phyloP scores from a whole-genome alignment of 2,329 filamentous ascomycete genomes.

The Colletotrichum horii region DNA sequence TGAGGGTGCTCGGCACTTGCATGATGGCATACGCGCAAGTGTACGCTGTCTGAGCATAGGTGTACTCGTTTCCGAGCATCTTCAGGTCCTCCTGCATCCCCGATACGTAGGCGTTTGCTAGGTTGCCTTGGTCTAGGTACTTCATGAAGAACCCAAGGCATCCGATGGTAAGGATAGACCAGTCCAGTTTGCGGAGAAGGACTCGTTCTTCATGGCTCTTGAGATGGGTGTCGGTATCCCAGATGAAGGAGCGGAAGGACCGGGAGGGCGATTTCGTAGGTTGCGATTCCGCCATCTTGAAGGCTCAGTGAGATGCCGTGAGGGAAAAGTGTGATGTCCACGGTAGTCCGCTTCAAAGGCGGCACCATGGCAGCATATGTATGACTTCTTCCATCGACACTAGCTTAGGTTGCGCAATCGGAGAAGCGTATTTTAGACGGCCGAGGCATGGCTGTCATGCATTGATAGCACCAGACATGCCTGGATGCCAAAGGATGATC shows the following conservation, averaged over 20 bases:
- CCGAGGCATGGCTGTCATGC: neutral
- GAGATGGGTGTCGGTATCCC: constrained; percentile 31
- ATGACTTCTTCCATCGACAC: neutral
- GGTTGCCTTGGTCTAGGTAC: constrained; percentile 30
- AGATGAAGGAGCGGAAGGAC: constrained; percentile 32
- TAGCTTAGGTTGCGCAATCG: neutral
- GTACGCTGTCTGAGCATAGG: constrained; percentile 26
- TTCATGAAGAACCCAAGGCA: constrained; percentile 23
- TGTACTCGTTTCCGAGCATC: constrained; percentile 30
- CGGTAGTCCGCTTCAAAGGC: neutral
- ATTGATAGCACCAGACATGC: neutral
- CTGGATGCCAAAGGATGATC: neutral
- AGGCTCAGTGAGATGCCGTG: neutral
- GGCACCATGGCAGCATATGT: neutral
- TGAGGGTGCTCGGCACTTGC: constrained; percentile 32
- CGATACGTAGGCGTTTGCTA: constrained; percentile 29
- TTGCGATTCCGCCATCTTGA: neutral
- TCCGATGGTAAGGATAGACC: constrained; percentile 20
- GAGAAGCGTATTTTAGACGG: neutral
- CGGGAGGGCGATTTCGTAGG: neutral
- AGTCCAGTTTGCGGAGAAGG: constrained; percentile 30
- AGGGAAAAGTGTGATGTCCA: neutral
- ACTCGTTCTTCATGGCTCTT: constrained; percentile 28
- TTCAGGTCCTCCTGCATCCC: constrained; percentile 30
- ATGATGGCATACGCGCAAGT: constrained; percentile 27